phyloP scores from a whole-genome alignment of 176 grass and related monocot species.

The Canna indica region DNA sequence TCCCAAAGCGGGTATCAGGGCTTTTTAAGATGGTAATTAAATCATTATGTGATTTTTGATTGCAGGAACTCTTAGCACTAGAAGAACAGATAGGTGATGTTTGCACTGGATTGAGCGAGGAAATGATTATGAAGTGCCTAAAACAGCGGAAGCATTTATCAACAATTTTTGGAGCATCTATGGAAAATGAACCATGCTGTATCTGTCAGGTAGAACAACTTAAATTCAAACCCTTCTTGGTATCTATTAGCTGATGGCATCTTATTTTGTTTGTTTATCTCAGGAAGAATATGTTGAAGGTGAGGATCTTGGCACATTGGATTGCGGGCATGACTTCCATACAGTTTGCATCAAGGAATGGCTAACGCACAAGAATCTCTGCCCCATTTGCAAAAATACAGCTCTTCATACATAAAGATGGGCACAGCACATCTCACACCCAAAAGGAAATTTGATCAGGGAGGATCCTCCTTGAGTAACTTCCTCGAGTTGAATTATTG shows the following conservation, averaged over 20 bases:
- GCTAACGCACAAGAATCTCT: constrained; percentile 14
- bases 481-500: not conserved
- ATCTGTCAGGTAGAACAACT: constrained; percentile 1
- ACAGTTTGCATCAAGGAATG: constrained; percentile 9
- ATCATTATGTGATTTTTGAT: not conserved
- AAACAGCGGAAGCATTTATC: not conserved
- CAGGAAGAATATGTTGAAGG: constrained; percentile 12
- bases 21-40: not conserved
- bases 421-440: not conserved
- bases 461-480: not conserved
- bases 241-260: not conserved
- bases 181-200: constrained; percentile 9
- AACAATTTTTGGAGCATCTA: not conserved
- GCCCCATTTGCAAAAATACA: constrained; percentile 16
- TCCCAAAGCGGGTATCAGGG: not conserved
- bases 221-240: not conserved
- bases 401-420: not conserved
- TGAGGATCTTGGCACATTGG: constrained; percentile 2
- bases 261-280: not conserved
- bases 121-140: constrained; percentile 2
- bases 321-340: constrained; percentile 15
- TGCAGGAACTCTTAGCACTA: constrained; percentile 10
- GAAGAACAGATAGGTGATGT: constrained; percentile 14
- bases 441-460: not conserved
- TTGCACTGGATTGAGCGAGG: constrained; percentile 9